Evolutionary conservation across 768 basidiomycete genomes (phyloP), one percentile per base, ranked within the genome.

Genomic region (Termitomyces sp.): DNA sequence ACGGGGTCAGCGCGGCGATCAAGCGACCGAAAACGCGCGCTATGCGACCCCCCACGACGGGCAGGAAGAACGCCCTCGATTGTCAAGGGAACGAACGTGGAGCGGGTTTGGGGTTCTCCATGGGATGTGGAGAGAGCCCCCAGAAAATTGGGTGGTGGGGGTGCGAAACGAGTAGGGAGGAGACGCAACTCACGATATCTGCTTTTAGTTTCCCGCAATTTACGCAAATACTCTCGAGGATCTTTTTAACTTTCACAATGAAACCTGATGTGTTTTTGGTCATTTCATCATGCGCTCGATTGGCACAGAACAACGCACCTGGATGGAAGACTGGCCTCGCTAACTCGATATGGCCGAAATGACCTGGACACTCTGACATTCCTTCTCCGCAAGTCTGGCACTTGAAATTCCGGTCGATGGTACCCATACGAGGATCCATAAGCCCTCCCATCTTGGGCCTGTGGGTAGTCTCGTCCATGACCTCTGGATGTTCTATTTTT

Each of bases 381-480:
- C 95, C 96, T 81, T 99, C 97, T 65, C 95, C 95, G 73, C 97
- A 98, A 31, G 97, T 98, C 78, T 98, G 95, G 72, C 97, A 99
- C 78, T 98, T 98, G 78, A 96, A 95, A 72, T 95, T 95, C 65
- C 94, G 82, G 79, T 95, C 94, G 67, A 95, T 96, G 31, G 94
- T 99, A 41, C 97, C 97, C 90, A 98, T 93, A 60, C 93, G 86
- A 53, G 95, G 93, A 76, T 99, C 97, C 90, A 96, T 96, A 69
- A 99, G 78, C 48, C 97, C 97, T 50, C 94, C 95, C 27, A 86
- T 78, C 77, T 97, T 98, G 27, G 93, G 91, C 69, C 88, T 90
- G 68, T 89, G 90, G 1, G 87, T 92, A 20, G 87, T 76, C 72
- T 99, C 97, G 67, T 99, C 97, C 89, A 96, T 95, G 60, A 98